Evolutionary conservation across 345 rosid genomes (phyloP).

Genomic region (Pugionium cornutum): DNA sequence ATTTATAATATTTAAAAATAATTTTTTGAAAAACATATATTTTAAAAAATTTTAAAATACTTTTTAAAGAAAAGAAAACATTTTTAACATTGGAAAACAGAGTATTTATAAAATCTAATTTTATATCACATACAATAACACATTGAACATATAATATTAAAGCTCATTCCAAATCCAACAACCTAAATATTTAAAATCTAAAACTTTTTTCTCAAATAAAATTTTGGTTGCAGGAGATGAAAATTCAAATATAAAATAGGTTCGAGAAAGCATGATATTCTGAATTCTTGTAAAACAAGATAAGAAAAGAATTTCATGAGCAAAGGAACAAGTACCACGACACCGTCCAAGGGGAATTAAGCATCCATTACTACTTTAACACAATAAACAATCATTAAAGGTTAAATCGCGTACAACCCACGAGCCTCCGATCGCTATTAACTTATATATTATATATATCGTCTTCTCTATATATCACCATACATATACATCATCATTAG

Average conservation of each 20-base stretch:
- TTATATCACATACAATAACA: no score
- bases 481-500: background rate
- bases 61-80: no score
- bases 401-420: conserved; percentile 25
- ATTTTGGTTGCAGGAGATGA: background rate
- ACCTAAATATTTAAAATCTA: no score
- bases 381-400: background rate
- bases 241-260: background rate
- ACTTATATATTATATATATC: no score
- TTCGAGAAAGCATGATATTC: background rate
- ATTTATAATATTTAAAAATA: no score
- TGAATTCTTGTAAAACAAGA: conserved; percentile 3
- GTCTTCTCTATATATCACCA: background rate
- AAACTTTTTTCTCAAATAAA: background rate
- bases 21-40: no score
- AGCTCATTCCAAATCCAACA: no score
- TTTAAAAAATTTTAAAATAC: no score
- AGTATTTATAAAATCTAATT: no score
- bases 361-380: no score
- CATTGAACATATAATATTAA: no score
- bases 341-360: conserved; percentile 10
- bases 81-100: no score
- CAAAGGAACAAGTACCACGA: background rate
- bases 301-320: conserved; percentile 5
- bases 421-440: conserved; percentile 20